phyloP scores from a whole-genome alignment of 768 basidiomycete genomes.

The Lactifluus rugatus region DNA sequence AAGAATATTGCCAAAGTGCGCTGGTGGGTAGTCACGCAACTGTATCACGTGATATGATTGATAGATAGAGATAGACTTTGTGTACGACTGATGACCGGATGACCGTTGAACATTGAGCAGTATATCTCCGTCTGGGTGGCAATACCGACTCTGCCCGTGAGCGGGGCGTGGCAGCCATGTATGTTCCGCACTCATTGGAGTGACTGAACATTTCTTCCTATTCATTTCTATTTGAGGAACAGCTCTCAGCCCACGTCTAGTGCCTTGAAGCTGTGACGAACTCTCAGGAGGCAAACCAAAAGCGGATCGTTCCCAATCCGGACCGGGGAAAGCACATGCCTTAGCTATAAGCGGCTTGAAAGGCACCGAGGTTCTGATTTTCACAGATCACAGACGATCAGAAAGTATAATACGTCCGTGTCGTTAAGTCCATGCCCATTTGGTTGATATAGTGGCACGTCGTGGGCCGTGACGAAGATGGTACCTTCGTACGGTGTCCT shows the following conservation, averaged over 20 bases:
- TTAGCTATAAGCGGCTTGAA: constrained; percentile 78
- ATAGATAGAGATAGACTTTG: constrained; percentile 54
- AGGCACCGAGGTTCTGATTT: constrained; percentile 68
- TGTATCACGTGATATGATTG: constrained; percentile 39
- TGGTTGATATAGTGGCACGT: constrained; percentile 46
- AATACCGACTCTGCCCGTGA: constrained; percentile 37
- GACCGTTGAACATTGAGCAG: constrained; percentile 74
- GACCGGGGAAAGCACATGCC: constrained; percentile 63
- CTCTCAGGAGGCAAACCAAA: constrained; percentile 52
- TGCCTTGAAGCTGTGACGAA: constrained; percentile 52
- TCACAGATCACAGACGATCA: constrained; percentile 63
- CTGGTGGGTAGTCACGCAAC: constrained; percentile 35
- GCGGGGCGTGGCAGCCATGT: not conserved
- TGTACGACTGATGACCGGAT: constrained; percentile 89
- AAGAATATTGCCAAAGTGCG: constrained; percentile 52
- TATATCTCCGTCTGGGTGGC: constrained; percentile 60
- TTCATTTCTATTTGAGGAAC: constrained; percentile 58
- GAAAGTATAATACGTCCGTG: constrained; percentile 54
- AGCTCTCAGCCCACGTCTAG: not conserved
- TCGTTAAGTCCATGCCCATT: constrained; percentile 91
- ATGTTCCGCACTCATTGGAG: not conserved
- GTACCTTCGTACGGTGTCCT: constrained; percentile 63
- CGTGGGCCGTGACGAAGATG: constrained; percentile 78
- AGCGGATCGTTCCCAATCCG: constrained; percentile 39
- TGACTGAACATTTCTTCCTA: constrained; percentile 45